phyloP scores from a whole-genome alignment of 225 moss, liverwort and hornwort species.

The Marchantia paleacea region DNA sequence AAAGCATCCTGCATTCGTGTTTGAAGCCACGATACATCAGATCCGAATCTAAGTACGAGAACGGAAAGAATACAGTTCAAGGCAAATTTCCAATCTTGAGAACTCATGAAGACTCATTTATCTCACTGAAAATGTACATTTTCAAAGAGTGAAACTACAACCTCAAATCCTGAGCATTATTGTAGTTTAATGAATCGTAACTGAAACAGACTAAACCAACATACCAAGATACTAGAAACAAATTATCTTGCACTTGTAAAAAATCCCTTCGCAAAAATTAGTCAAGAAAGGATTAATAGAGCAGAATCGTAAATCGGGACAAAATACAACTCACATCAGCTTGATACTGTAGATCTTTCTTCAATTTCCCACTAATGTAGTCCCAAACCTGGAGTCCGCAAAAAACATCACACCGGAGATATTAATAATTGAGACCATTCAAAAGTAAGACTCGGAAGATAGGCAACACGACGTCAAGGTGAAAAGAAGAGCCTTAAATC shows the following conservation, averaged over 20 bases:
- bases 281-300: background rate
- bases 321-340: slow-evolving; percentile 60
- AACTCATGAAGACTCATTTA: no score
- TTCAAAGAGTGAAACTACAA: no score
- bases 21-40: background rate
- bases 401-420: background rate
- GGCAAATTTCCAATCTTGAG: no score
- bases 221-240: no score
- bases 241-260: no score
- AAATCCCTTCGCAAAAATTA: no score
- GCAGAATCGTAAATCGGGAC: background rate
- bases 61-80: no score
- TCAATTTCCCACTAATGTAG: slow-evolving; percentile 95
- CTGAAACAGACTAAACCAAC: no score
- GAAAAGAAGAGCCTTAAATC: background rate
- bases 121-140: no score
- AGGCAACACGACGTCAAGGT: background rate
- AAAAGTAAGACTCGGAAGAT: background rate
- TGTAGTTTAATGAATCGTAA: no score
- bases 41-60: background rate
- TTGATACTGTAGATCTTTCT: slow-evolving; percentile 97
- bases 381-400: slow-evolving; percentile 79
- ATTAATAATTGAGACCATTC: background rate
- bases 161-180: no score
- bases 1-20: slow-evolving; percentile 75